phyloP scores from a whole-genome alignment of 495 filamentous ascomycete species.

The Trichoderma erinaceum region DNA sequence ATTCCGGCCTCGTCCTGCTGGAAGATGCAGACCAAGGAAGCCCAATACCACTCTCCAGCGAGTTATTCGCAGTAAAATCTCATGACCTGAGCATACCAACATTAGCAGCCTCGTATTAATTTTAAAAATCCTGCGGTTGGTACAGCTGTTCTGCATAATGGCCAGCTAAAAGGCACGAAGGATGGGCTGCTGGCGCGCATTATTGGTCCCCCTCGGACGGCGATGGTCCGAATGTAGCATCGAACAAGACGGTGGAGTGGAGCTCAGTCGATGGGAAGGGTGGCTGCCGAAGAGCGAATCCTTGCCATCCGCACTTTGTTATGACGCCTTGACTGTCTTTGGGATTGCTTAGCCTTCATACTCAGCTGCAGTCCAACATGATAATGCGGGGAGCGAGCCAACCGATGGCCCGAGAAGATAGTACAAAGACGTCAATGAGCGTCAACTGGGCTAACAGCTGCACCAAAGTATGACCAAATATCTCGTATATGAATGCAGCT shows the following conservation, averaged over 20 bases:
- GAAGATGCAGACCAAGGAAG: not conserved
- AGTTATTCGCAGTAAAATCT: not conserved
- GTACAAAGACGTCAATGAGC: not conserved
- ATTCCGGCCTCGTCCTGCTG: not conserved
- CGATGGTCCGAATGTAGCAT: constrained; percentile 13
- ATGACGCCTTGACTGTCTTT: not conserved
- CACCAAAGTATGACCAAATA: not conserved
- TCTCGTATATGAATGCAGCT: not conserved
- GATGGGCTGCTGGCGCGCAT: not conserved
- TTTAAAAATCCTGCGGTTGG: not conserved
- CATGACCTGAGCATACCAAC: not conserved
- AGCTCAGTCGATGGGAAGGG: not conserved
- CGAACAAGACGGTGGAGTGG: constrained; percentile 3
- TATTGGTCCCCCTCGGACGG: not conserved
- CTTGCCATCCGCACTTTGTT: not conserved
- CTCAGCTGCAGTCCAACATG: not conserved
- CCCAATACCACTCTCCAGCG: not conserved
- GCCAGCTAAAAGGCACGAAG: not conserved
- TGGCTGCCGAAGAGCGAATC: not conserved
- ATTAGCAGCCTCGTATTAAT: not conserved
- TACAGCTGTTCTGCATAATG: not conserved
- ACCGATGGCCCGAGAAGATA: constrained; percentile 11
- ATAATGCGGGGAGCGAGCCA: not conserved
- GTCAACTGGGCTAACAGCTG: not conserved
- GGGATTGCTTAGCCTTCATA: not conserved